Percentiles rank a stretch among this genome's conserved stretches.
These are phyloP conservation scores for Amniculicola lignicola DNA, from an alignment of 495 filamentous ascomycete genomes.

Conservation along the genomic window DNA sequence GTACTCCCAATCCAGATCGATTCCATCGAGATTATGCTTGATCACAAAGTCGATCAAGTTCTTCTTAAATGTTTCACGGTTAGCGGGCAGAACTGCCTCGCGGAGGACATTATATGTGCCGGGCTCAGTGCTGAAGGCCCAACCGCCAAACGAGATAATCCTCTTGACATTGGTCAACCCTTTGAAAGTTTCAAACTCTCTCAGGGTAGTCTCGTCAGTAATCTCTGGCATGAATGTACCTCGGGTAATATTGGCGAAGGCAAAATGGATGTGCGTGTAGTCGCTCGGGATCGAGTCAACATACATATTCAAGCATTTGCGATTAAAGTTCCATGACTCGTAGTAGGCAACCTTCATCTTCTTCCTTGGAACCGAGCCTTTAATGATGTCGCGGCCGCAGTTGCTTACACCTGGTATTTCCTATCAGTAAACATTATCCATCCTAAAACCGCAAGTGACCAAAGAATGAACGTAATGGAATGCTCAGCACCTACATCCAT, in stretches of 20 bases:
- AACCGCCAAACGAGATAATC: constrained; percentile 51
- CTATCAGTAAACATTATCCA: neutral
- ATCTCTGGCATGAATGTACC: constrained; percentile 36
- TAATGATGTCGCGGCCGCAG: constrained; percentile 46
- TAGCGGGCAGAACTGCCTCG: constrained; percentile 37
- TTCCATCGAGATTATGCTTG: constrained; percentile 40
- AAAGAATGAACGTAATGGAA: too few species aligned
- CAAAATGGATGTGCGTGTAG: constrained; percentile 50
- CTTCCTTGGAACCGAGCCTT: constrained; percentile 8
- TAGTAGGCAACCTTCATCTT: constrained; percentile 19
- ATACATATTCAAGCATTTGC: constrained; percentile 17
- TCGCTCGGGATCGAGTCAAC: constrained; percentile 16
- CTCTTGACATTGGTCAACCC: constrained; percentile 29
- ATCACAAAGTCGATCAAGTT: constrained; percentile 45
- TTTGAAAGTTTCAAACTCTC: constrained; percentile 30
- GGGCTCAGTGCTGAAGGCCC: constrained; percentile 45
- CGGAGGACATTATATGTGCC: constrained; percentile 44
- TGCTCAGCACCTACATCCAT: constrained; percentile 46
- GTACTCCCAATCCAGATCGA: constrained; percentile 49
- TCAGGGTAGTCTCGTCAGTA: constrained; percentile 17
- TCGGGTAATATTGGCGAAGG: constrained; percentile 43
- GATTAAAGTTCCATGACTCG: constrained; percentile 12
- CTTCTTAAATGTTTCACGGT: constrained; percentile 40
- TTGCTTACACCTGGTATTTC: constrained; percentile 28
- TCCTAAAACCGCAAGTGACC: neutral